Evolutionary conservation across 495 filamentous ascomycete genomes (phyloP), one percentile per base, ranked within the genome.

Genomic region (Tuber calosporum): DNA sequence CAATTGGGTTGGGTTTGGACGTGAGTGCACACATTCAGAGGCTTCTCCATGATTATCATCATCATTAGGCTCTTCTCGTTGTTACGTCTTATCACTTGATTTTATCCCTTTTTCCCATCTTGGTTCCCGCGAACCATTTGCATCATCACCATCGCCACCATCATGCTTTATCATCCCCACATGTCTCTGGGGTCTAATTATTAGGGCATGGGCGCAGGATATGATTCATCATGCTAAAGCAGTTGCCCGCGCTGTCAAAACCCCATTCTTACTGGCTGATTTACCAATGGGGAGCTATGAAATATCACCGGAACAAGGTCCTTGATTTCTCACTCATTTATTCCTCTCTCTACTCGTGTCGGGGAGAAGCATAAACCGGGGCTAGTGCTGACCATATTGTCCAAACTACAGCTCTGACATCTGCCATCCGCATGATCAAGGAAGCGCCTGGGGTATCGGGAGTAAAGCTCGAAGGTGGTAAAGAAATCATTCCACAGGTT

Each of bases 211-310:
- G 53, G 53, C 53, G 70, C 91, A 97, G 68, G 93, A 98, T 77
- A 98, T 99, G 94, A 84, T 98, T 72, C 83, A 98, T 79, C 95
- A 98, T 83, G 97, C 94, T 84, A 89, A 93, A 79, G 94, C 92
- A 67, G 96, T 99, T 37, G 88, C 92, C 41, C 87, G 95, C 22
- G 96, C 91, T 22, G 90, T 90, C 70, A 92, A 90, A 79, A 84
- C 85, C 34, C 88, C 93, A 41, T 97, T 99, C 82, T 92, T 90
- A 53, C 83, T 97, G 74, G 93, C 92, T 69, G 95, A 99, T 84
- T 85, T 99, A 42, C 95, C 95, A 30, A 99, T 99, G 95, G 95
- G 95, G 2, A 92, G 91, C 2, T 99, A 98, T 83, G 95, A 99
- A 81, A 88, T 97, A 48, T 87, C 88, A 3, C 90, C 93, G 1